These are phyloP conservation scores for Akanthomyces muscarius DNA, from an alignment of 2,329 filamentous ascomycete genomes.

Conservation along the genomic window DNA sequence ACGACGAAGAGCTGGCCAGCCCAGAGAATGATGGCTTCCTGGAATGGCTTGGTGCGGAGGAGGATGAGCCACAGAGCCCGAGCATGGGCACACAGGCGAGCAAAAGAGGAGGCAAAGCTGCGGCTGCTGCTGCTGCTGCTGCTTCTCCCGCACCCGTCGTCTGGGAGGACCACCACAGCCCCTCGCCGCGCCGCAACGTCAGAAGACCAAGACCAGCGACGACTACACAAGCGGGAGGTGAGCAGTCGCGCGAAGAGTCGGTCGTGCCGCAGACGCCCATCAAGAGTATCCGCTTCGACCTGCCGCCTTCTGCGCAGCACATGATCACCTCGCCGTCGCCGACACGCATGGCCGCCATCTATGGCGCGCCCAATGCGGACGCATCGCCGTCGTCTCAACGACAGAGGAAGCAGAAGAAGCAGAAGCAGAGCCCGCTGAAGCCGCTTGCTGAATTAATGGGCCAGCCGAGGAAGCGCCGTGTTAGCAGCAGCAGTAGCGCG, in stretches of 20 bases:
- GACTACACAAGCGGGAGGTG: not conserved
- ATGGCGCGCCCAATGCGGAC: slow-evolving; percentile 31
- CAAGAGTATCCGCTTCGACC: slow-evolving; percentile 34
- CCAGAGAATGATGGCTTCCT: slow-evolving; percentile 28
- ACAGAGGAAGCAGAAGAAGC: slow-evolving; percentile 18
- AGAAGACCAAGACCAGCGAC: slow-evolving; percentile 7
- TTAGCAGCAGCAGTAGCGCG: slow-evolving; percentile 21
- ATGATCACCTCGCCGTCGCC: slow-evolving; percentile 36
- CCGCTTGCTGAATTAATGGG: slow-evolving; percentile 22
- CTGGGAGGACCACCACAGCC: slow-evolving; percentile 12
- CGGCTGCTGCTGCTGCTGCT: slow-evolving; percentile 17
- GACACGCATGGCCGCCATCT: slow-evolving; percentile 36
- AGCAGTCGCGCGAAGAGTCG: slow-evolving; percentile 28
- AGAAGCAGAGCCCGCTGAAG: slow-evolving; percentile 24
- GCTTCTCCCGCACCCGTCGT: slow-evolving; percentile 12
- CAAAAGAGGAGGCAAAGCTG: not conserved
- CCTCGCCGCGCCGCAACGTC: slow-evolving; percentile 22
- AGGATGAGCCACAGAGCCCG: slow-evolving; percentile 24
- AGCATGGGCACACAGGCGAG: slow-evolving; percentile 19
- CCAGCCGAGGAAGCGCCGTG: slow-evolving; percentile 17
- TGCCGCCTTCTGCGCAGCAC: slow-evolving; percentile 39
- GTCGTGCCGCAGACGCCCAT: slow-evolving; percentile 42
- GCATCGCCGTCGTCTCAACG: slow-evolving; percentile 38
- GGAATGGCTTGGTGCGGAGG: slow-evolving; percentile 28
- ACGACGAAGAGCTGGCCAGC: slow-evolving; percentile 31